These are phyloP conservation scores for Cordyceps cicadae DNA, from an alignment of 2,329 filamentous ascomycete genomes.

Conservation along the genomic window DNA sequence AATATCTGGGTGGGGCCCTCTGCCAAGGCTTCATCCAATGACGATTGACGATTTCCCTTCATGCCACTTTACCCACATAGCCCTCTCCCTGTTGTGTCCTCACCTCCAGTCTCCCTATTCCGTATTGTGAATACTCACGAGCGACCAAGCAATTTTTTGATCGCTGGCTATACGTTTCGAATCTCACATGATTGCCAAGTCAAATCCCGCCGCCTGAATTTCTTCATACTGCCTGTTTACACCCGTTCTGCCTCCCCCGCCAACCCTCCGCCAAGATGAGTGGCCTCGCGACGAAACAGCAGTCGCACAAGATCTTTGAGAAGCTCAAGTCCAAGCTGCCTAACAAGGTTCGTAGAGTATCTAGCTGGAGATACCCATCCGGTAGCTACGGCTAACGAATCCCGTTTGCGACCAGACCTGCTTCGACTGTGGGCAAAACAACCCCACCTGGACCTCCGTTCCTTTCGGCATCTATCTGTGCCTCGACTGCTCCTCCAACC, in stretches of 20 bases:
- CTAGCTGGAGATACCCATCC: not conserved
- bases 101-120: constrained; percentile 26
- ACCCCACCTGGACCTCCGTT: constrained; percentile 96
- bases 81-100: constrained; percentile 19
- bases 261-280: constrained; percentile 43
- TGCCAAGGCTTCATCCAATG: constrained; percentile 18
- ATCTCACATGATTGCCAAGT: not conserved
- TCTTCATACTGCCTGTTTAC: not conserved
- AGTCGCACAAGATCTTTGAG: constrained; percentile 96
- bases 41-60: constrained; percentile 28
- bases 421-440: constrained; percentile 97
- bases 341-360: constrained; percentile 65
- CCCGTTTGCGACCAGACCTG: constrained; percentile 57
- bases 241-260: constrained; percentile 3
- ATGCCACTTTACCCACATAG: constrained; percentile 34
- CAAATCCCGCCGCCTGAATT: not conserved
- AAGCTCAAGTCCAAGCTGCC: constrained; percentile 90
- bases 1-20: constrained; percentile 24
- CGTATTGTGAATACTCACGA: not conserved
- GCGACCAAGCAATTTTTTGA: not conserved
- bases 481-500: constrained; percentile 93
- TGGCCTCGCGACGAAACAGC: constrained; percentile 74
- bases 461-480: constrained; percentile 97
- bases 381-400: not conserved
- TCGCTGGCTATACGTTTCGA: not conserved